Conservation (phyloP, 2,329 filamentous ascomycete genomes). For the Lasiodiplodia citricola region DNA sequence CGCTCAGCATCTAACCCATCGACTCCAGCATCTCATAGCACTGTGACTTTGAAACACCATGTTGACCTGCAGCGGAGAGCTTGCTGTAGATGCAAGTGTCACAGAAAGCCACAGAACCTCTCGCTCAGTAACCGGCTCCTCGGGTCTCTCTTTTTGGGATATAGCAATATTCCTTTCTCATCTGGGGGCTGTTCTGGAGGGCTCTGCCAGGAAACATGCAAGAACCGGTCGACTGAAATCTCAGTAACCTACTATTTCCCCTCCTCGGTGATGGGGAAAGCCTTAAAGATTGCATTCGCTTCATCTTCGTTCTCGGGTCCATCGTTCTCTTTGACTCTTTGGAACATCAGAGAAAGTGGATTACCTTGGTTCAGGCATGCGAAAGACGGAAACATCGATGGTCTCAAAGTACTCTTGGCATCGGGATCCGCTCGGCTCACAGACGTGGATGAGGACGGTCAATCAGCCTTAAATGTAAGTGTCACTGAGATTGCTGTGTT, state of each 20-base stretch:
- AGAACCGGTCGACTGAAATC: not conserved
- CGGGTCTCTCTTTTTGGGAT: slow-evolving; percentile 3
- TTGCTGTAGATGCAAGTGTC: not conserved
- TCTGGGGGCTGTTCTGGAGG: not conserved
- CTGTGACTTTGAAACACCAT: not conserved
- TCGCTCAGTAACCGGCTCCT: not conserved
- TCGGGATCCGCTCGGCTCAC: not conserved
- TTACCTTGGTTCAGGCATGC: not conserved
- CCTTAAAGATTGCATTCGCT: not conserved
- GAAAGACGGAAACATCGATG: not conserved
- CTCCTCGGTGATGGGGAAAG: not conserved
- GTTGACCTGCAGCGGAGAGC: not conserved
- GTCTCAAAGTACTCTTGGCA: not conserved
- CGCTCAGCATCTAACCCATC: not conserved
- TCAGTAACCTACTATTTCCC: slow-evolving; percentile 2
- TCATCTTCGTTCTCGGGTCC: not conserved
- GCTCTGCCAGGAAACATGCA: not conserved
- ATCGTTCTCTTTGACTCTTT: not conserved
- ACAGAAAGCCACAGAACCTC: not conserved
- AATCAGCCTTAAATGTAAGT: slow-evolving; percentile 9
- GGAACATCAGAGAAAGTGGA: not conserved
- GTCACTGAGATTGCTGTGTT: not conserved
- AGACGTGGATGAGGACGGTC: not conserved
- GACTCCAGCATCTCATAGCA: not conserved
- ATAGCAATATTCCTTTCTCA: not conserved